Percentiles rank a stretch among this genome's conserved stretches.
Conservation (phyloP, 352 stramenopile genomes). For the Phytophthora pseudosyringae region DNA sequence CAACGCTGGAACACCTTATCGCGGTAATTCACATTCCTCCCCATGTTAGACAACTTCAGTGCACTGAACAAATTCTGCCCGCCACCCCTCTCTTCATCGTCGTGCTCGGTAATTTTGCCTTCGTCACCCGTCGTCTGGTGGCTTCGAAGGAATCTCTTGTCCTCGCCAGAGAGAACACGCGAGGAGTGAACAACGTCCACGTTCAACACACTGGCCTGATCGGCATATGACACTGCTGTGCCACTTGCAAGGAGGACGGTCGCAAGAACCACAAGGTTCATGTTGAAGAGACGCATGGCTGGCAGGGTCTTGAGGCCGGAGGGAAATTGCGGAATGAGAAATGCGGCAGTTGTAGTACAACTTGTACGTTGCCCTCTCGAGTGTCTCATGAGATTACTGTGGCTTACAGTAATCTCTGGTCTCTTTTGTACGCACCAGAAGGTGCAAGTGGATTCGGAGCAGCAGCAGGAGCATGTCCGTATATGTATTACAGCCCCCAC, state of each 20-base stretch:
- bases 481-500: too few relatives aligned
- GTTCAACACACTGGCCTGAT: slow-evolving; percentile 14
- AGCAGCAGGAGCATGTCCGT: too few relatives aligned
- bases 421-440: slow-evolving; percentile 1
- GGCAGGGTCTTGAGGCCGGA: slow-evolving; percentile 13
- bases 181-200: slow-evolving; percentile 22
- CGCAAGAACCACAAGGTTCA: slow-evolving; percentile 16
- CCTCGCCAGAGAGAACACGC: slow-evolving; percentile 13
- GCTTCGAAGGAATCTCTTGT: slow-evolving; percentile 23
- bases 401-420: neutral
- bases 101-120: slow-evolving; percentile 13
- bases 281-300: slow-evolving; percentile 23
- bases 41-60: slow-evolving; percentile 11
- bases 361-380: neutral
- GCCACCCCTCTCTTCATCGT: slow-evolving; percentile 11
- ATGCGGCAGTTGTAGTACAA: slow-evolving; percentile 2
- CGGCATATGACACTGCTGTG: slow-evolving; percentile 18
- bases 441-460: too few relatives aligned
- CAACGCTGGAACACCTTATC: slow-evolving; percentile 4
- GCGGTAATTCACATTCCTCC: neutral
- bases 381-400: neutral
- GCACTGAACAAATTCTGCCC: slow-evolving; percentile 5
- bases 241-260: slow-evolving; percentile 18
- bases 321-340: slow-evolving; percentile 23
- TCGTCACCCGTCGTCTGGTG: slow-evolving; percentile 12